Percentiles rank a stretch among this genome's conserved stretches.
These are phyloP conservation scores for Pseudocercospora fijiensis DNA, from an alignment of 2,329 filamentous ascomycete species.

Conservation along the genomic window DNA sequence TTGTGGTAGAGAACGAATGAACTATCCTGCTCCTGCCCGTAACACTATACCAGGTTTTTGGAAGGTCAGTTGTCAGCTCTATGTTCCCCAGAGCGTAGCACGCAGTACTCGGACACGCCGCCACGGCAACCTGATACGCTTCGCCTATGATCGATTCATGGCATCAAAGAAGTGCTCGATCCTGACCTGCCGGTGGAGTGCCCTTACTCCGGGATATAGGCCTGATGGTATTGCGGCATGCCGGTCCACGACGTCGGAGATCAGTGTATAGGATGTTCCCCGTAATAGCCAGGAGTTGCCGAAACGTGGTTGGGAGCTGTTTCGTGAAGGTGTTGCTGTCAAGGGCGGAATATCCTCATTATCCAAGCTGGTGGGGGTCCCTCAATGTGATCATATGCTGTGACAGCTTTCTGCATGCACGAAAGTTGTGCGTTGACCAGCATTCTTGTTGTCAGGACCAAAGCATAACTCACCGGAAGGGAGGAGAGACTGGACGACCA, in stretches of 20 bases:
- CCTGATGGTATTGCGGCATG: not conserved
- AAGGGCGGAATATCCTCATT: not conserved
- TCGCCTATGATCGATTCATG: not conserved
- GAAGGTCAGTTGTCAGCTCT: not conserved
- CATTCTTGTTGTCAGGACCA: not conserved
- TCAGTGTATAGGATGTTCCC: not conserved
- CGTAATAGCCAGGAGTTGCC: not conserved
- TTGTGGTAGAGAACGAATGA: not conserved
- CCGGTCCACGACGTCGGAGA: not conserved
- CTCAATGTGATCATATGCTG: not conserved
- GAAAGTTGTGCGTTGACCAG: not conserved
- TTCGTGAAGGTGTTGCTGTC: not conserved
- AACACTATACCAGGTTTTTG: not conserved
- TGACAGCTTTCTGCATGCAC: no score
- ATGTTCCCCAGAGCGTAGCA: not conserved
- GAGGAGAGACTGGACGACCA: not conserved
- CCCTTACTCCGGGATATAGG: conserved; percentile 1
- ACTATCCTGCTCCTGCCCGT: not conserved
- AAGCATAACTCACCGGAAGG: not conserved
- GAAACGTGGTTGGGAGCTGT: not conserved
- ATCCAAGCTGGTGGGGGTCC: not conserved
- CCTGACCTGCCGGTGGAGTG: not conserved
- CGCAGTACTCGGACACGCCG: not conserved
- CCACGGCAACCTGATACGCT: not conserved
- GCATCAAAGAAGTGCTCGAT: not conserved